A percentile compares a stretch with the other conserved stretches of the same genome.
phyloP scores from a whole-genome alignment of 495 filamentous ascomycete genomes.

The Penicillium canescens region DNA sequence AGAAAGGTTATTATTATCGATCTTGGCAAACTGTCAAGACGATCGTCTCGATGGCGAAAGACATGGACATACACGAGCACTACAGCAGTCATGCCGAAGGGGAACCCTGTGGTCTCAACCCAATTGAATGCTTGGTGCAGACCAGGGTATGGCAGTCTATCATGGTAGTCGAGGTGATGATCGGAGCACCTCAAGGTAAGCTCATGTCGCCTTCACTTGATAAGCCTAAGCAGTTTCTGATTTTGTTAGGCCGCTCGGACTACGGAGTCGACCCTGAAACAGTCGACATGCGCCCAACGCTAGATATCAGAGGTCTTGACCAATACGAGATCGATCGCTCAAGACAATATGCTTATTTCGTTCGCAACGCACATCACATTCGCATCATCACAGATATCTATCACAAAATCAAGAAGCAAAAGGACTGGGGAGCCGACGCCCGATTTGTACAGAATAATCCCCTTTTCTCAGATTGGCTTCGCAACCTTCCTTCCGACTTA shows the following conservation, averaged over 20 bases:
- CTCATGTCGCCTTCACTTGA: neutral
- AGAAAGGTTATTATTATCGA: slow-evolving; percentile 93
- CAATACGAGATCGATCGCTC: slow-evolving; percentile 75
- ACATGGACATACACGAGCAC: slow-evolving; percentile 90
- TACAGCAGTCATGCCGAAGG: slow-evolving; percentile 72
- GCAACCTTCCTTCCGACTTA: slow-evolving; percentile 75
- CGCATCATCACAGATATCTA: slow-evolving; percentile 75
- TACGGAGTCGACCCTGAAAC: slow-evolving; percentile 72
- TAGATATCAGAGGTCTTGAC: slow-evolving; percentile 66
- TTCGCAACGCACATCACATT: slow-evolving; percentile 74
- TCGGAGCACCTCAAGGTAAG: slow-evolving; percentile 91
- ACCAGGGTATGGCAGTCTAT: slow-evolving; percentile 91
- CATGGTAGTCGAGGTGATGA: slow-evolving; percentile 86
- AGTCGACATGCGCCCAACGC: slow-evolving; percentile 72
- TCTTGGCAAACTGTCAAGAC: slow-evolving; percentile 98
- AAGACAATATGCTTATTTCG: slow-evolving; percentile 79
- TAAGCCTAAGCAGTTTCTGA: neutral
- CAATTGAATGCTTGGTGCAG: slow-evolving; percentile 77
- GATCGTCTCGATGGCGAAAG: slow-evolving; percentile 88
- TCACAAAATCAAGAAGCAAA: slow-evolving; percentile 74
- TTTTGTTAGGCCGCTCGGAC: slow-evolving; percentile 70
- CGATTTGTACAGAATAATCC: slow-evolving; percentile 78
- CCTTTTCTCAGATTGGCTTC: slow-evolving; percentile 70
- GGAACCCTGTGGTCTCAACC: slow-evolving; percentile 63
- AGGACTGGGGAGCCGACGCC: slow-evolving; percentile 88